Base-by-base conservation (phyloP, 495 filamentous ascomycete species). In the Lophiostoma macrostomum region DNA sequence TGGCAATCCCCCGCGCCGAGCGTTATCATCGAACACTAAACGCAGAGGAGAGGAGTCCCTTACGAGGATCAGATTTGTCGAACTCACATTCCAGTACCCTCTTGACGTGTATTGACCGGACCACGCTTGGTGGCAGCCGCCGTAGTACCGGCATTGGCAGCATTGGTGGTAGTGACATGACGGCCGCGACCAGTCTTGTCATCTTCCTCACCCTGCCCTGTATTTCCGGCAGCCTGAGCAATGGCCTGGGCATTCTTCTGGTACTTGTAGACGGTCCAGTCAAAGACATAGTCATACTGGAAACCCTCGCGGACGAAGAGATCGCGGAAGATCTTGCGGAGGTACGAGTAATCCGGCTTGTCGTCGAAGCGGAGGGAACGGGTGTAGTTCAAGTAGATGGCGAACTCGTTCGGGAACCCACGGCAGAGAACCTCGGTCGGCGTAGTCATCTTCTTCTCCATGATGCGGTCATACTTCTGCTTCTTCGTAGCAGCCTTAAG, bases 391-490 rank as follows among this genome's bases (percentile, higher is more conserved):
- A 99, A 78, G 72, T 99, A 99, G 72, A 96, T 97, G 74, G 94
- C 91, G 69, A 99, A 99, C 75, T 97, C 94, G 68, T 99, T 97
- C 61, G 94, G 94, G 76, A 99, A 97, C 47, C 91, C 93, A 70
- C 93, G 90, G 83, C 94, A 99, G 23, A 99, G 88, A 32, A 97
- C 93, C 67, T 99, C 94, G 62, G 94, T 99, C 14, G 94, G 93
- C 5, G 94, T 99, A 8, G 93, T 99, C 94, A 99, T 97, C 86
- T 99, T 99, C 84, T 99, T 99, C 80, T 99, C 94, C 94, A 97
- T 99, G 74, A 99, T 99, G 44, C 94, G 85, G 74, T 99, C 94
- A 67, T 99, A 97, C 75, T 97, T 99, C 78, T 99, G 93, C 85
- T 99, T 97, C 83, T 99, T 97, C 46, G 94, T 99, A 61, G 94